Percentiles rank a stretch among this genome's conserved stretches.
phyloP scores from a whole-genome alignment of 164 flowering plant genomes.

The Stephania japonica region DNA sequence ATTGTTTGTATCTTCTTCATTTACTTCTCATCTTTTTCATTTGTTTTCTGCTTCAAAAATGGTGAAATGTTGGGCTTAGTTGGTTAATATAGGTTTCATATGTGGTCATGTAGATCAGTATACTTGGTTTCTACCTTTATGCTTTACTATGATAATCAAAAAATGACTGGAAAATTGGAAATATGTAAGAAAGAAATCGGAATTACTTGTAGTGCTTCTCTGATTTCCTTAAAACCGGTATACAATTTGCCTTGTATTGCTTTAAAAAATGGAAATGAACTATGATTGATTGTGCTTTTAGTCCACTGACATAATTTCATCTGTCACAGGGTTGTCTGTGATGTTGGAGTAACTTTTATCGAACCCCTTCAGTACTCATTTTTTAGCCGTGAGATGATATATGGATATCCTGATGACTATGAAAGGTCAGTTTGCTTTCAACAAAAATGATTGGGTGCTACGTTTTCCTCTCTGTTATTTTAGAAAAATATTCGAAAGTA shows the following conservation, averaged over 20 bases:
- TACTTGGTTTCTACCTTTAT: too few relatives aligned
- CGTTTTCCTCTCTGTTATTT: background rate
- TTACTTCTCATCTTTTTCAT: background rate
- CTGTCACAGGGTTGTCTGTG: constrained; percentile 47
- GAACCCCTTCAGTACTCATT: constrained; percentile 52
- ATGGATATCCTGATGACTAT: constrained; percentile 79
- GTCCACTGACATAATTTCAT: background rate
- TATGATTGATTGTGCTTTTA: too few relatives aligned
- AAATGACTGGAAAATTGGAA: too few relatives aligned
- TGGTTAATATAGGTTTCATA: background rate
- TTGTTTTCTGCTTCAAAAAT: background rate
- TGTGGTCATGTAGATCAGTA: background rate
- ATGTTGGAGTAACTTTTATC: constrained; percentile 72
- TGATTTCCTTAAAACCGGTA: too few relatives aligned
- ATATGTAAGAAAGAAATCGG: too few relatives aligned
- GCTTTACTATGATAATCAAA: too few relatives aligned
- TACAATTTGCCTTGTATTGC: too few relatives aligned
- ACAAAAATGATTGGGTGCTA: background rate
- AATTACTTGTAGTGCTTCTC: too few relatives aligned
- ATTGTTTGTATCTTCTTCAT: background rate
- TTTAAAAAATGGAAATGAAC: too few relatives aligned
- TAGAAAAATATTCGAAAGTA: background rate
- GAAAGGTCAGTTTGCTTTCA: constrained; percentile 49
- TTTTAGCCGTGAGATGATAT: constrained; percentile 56
- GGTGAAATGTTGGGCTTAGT: background rate